A percentile compares a stretch with the other conserved stretches of the same genome.
phyloP scores from a whole-genome alignment of 176 grass and related monocot species.

The Paspalum vaginatum region DNA sequence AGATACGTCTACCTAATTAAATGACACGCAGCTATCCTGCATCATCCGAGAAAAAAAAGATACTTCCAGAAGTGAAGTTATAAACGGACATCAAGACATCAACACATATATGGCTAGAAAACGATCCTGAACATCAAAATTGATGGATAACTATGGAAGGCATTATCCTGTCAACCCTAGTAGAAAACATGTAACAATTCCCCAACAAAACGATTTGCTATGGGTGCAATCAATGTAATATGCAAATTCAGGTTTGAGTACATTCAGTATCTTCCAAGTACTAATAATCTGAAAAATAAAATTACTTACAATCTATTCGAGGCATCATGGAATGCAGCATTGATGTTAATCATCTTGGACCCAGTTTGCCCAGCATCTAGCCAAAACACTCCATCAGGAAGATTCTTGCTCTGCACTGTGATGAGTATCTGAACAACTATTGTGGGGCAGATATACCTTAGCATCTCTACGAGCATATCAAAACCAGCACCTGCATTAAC shows the following conservation, averaged over 20 bases:
- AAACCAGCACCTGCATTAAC: conserved; percentile 79
- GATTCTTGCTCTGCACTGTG: conserved; percentile 71
- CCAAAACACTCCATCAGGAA: conserved; percentile 89
- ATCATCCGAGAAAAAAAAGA: too few relatives aligned
- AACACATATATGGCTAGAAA: too few relatives aligned
- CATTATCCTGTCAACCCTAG: neutral
- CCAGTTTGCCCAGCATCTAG: conserved; percentile 45
- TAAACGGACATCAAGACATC: conserved; percentile 12
- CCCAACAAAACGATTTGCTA: neutral
- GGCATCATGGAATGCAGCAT: conserved; percentile 57
- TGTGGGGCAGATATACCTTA: conserved; percentile 82
- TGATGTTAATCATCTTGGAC: conserved; percentile 55
- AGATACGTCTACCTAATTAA: neutral
- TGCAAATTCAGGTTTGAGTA: neutral
- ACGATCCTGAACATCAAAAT: too few relatives aligned
- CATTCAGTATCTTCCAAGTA: neutral
- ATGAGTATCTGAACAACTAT: conserved; percentile 76
- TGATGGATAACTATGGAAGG: neutral
- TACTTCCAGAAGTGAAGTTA: neutral
- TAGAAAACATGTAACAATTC: neutral
- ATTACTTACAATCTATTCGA: conserved; percentile 68
- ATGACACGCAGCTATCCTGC: too few relatives aligned
- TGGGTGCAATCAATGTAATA: neutral
- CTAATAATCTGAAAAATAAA: neutral
- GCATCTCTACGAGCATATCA: conserved; percentile 90